phyloP scores from a whole-genome alignment of 805 yeast genomes.

The Starmerella kuoi region DNA sequence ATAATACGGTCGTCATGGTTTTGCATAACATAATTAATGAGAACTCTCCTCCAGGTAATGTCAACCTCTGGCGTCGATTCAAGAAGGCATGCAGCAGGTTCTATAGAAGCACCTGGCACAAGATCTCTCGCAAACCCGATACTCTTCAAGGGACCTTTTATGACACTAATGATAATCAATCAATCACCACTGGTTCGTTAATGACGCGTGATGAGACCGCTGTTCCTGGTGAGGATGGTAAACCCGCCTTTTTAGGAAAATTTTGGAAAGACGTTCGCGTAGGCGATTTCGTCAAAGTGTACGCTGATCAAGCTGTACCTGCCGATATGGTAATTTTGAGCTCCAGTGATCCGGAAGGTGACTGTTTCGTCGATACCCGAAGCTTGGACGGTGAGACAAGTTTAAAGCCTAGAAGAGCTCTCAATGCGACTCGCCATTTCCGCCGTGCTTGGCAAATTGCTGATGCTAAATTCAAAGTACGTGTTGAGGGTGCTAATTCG shows the following conservation, averaged over 20 bases:
- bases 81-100: slow-evolving; percentile 38
- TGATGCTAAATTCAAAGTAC: slow-evolving; percentile 46
- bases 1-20: slow-evolving; percentile 50
- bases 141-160: slow-evolving; percentile 24
- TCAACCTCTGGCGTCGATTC: slow-evolving; percentile 55
- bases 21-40: slow-evolving; percentile 43
- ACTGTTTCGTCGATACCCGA: slow-evolving; percentile 58
- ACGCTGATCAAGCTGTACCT: slow-evolving; percentile 64
- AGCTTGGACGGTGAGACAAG: slow-evolving; percentile 69
- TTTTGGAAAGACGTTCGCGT: slow-evolving; percentile 65
- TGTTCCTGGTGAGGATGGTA: not conserved
- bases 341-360: slow-evolving; percentile 58
- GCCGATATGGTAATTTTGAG: slow-evolving; percentile 60
- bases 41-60: slow-evolving; percentile 43
- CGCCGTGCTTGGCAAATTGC: slow-evolving; percentile 49
- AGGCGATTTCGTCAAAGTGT: slow-evolving; percentile 58
- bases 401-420: slow-evolving; percentile 45
- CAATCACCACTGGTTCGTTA: not conserved
- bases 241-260: slow-evolving; percentile 33
- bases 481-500: slow-evolving; percentile 61
- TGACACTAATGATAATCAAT: slow-evolving; percentile 18
- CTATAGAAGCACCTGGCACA: slow-evolving; percentile 12
- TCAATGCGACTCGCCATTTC: slow-evolving; percentile 43
- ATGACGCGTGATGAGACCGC: not conserved
- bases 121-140: slow-evolving; percentile 20